These are phyloP conservation scores for Microcos paniculata DNA, from an alignment of 345 rosid species.

Conservation along the genomic window DNA sequence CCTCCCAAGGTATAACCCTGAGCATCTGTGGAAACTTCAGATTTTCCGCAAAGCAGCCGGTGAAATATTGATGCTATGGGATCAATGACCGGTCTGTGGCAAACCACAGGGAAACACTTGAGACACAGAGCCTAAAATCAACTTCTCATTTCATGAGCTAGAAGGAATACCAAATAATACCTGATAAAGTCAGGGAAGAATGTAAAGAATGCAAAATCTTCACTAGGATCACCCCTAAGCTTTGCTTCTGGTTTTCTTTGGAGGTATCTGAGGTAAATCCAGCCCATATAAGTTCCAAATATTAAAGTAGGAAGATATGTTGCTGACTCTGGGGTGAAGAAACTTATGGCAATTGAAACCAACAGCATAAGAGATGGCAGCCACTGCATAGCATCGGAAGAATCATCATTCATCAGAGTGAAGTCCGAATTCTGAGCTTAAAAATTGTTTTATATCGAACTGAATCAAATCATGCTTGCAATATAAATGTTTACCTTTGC, in stretches of 20 bases:
- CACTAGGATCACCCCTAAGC: conserved; percentile 90
- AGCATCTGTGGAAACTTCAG: conserved; percentile 43
- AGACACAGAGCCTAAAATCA: conserved; percentile 4
- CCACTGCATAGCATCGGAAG: conserved; percentile 64
- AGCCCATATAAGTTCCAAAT: conserved; percentile 88
- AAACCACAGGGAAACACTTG: conserved; percentile 2
- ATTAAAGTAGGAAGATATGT: conserved; percentile 85
- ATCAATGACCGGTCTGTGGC: conserved; percentile 76
- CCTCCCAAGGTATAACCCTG: conserved; percentile 57
- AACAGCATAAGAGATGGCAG: conserved; percentile 73
- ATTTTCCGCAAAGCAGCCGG: conserved; percentile 80
- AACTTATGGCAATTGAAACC: conserved; percentile 68
- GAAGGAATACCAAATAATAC: conserved; percentile 32
- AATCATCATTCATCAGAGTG: conserved; percentile 15
- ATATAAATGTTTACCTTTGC: conserved; percentile 59
- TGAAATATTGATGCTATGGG: conserved; percentile 79
- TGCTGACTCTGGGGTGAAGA: conserved; percentile 69
- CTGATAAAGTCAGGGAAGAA: conserved; percentile 90
- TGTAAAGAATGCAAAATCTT: conserved; percentile 88
- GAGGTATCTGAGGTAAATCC: conserved; percentile 90
- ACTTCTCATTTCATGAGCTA: neutral
- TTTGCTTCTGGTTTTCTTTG: conserved; percentile 88
- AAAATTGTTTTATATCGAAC: neutral
- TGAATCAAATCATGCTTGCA: neutral
- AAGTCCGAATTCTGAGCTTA: conserved; percentile 14